These are phyloP conservation scores for Russula brevipes DNA, from an alignment of 768 basidiomycete genomes.

Conservation along the genomic window DNA sequence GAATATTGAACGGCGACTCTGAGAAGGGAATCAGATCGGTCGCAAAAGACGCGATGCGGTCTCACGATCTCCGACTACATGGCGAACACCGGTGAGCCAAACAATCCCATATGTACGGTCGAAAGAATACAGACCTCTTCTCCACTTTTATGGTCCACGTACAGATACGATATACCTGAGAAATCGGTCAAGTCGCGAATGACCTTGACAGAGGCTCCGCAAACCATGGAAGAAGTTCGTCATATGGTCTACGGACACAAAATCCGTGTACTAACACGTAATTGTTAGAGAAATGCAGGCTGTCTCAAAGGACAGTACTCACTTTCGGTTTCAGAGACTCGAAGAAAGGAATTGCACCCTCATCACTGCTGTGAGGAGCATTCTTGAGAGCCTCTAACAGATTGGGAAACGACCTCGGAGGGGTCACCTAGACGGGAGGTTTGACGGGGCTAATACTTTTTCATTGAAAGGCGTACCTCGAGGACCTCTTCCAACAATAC, in stretches of 20 bases:
- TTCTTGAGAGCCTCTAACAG: constrained; percentile 36
- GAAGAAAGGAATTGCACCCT: constrained; percentile 19
- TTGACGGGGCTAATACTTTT: constrained; percentile 6
- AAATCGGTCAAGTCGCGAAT: not conserved
- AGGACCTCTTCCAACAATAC: constrained; percentile 64
- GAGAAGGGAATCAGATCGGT: not conserved
- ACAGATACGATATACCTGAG: constrained; percentile 24
- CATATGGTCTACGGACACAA: constrained; percentile 53
- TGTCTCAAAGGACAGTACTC: not conserved
- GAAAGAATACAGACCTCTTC: constrained; percentile 11
- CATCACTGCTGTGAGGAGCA: constrained; percentile 15
- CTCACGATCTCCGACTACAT: constrained; percentile 22
- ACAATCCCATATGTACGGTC: not conserved
- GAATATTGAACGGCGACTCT: constrained; percentile 74
- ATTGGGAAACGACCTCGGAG: constrained; percentile 48
- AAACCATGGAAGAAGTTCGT: constrained; percentile 50
- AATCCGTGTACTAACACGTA: constrained; percentile 41
- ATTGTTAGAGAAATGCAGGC: not conserved
- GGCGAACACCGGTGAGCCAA: constrained; percentile 24
- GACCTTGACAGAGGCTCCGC: not conserved
- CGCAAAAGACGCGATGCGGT: not conserved
- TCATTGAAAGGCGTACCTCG: constrained; percentile 43
- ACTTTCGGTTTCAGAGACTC: constrained; percentile 24
- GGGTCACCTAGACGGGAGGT: constrained; percentile 46
- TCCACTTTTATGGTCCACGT: constrained; percentile 23